phyloP scores from a whole-genome alignment of 257 asterid species.

The Verbascum thapsus region DNA sequence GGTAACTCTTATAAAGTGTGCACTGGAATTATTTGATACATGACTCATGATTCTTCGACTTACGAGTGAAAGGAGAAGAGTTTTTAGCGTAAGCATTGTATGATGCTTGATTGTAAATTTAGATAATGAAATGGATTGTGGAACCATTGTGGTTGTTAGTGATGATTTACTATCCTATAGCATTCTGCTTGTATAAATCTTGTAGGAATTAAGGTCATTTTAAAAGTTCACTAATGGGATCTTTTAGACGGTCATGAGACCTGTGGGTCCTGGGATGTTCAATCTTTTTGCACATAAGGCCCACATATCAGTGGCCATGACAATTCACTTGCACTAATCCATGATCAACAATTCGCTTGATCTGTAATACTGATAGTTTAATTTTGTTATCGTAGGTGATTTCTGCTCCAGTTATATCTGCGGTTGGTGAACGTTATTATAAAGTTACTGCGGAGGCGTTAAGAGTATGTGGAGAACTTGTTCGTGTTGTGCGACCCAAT shows the following conservation, averaged over 20 bases:
- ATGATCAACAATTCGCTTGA: constrained; percentile 17
- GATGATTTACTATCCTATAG: constrained; percentile 1
- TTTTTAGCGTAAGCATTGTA: neutral
- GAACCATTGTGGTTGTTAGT: constrained; percentile 14
- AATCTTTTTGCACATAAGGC: too few relatives aligned
- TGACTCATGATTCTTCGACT: neutral
- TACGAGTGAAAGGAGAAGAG: constrained; percentile 7
- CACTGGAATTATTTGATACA: neutral
- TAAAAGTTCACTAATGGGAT: neutral
- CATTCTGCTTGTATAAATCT: constrained; percentile 9
- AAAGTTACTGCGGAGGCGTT: constrained; percentile 98
- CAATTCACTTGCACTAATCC: constrained; percentile 1
- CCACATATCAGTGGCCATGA: too few relatives aligned
- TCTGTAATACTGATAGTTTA: constrained; percentile 27
- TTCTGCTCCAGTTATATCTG: constrained; percentile 90
- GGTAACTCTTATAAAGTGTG: neutral
- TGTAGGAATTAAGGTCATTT: constrained; percentile 1
- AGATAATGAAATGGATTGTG: constrained; percentile 16
- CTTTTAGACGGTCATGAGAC: neutral
- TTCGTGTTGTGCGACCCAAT: constrained; percentile 88
- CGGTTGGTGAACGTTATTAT: constrained; percentile 94
- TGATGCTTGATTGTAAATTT: constrained; percentile 21
- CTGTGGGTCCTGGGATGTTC: too few relatives aligned
- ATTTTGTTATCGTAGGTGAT: constrained; percentile 57
- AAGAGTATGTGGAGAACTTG: constrained; percentile 97